Evolutionary conservation across 495 filamentous ascomycete genomes (phyloP).

Genomic region (Neurospora sp.): DNA sequence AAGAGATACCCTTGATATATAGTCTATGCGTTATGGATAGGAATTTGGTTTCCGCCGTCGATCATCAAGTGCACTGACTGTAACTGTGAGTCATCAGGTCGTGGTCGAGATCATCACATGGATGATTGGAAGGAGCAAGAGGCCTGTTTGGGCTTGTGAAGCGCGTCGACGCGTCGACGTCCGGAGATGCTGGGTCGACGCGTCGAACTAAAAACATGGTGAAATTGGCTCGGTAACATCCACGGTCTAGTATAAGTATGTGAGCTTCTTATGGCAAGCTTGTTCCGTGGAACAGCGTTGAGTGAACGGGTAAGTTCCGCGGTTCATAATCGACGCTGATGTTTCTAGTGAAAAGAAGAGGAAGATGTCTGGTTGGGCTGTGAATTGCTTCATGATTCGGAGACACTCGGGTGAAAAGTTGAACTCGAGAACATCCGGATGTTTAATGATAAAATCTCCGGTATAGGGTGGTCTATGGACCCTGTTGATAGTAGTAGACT

Average conservation of each 20-base stretch:
- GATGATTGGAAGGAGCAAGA: neutral
- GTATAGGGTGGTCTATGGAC: neutral
- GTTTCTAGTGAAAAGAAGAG: neutral
- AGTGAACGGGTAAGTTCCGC: neutral
- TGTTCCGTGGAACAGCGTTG: neutral
- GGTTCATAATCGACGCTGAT: neutral
- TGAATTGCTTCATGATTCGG: neutral
- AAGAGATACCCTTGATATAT: neutral
- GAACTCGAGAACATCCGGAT: neutral
- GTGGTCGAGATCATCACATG: neutral
- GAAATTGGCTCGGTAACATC: neutral
- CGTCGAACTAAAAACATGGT: rapidly evolving
- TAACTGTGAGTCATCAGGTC: neutral
- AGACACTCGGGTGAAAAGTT: neutral
- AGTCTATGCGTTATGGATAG: neutral
- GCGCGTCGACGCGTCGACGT: neutral
- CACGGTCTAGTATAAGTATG: neutral
- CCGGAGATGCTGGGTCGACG: neutral
- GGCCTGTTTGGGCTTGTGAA: neutral
- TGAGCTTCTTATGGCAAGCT: neutral
- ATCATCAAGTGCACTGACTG: neutral
- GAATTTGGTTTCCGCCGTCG: neutral
- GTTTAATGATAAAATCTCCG: neutral
- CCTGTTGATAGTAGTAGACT: neutral
- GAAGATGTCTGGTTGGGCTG: neutral